Base-by-base conservation (phyloP, 2,329 filamentous ascomycete species). In the Neobulgaria alba region DNA sequence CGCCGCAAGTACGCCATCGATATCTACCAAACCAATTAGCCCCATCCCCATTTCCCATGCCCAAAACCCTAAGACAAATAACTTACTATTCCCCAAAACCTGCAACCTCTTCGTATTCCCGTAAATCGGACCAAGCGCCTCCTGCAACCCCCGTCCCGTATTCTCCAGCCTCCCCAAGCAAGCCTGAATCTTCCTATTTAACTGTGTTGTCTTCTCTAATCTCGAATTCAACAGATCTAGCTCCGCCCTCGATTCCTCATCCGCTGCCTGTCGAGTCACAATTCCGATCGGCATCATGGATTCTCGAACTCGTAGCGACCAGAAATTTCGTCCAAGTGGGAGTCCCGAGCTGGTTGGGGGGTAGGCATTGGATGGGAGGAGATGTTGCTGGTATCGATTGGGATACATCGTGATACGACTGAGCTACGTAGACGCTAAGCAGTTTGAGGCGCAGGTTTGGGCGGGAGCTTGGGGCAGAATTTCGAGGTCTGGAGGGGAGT, bases 111-210 rank as follows among this genome's bases (percentile, higher is more conserved):
- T 85, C 1, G 92, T 96, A 62, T 95, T 93, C 54, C 84, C 85
- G 59, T 89, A 93, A 31, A 98, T 82, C 7, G 92, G 92, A 1
- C 87, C 87, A 41, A 93, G 88, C 9, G 93, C 89, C 58, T 95
- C 86, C 56, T 87, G 82, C 15, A 96, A 88, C 45, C 84, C 89
- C 64, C 88, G 87, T 14, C 90, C 92, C 39, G 86, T 93, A 29
- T 82, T 78, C 55, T 96, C 88, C 23, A 98, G 71, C 41, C 89
- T 77, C 29, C 79, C 76, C 52, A 95, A 73, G 38, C 86, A 94
- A 19, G 85, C 82, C 63, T 94, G 85, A 41, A 98, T 95, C 69
- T 94, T 95, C 68, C 92, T 95, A 21, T 88, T 95, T 60, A 96
- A 74, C 58, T 87, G 79, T 45, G 88, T 83, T 53, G 93, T 93